Evolutionary conservation across 192 early-diverging fungal species (phyloP).

Genomic region (Umbelopsis sp.): DNA sequence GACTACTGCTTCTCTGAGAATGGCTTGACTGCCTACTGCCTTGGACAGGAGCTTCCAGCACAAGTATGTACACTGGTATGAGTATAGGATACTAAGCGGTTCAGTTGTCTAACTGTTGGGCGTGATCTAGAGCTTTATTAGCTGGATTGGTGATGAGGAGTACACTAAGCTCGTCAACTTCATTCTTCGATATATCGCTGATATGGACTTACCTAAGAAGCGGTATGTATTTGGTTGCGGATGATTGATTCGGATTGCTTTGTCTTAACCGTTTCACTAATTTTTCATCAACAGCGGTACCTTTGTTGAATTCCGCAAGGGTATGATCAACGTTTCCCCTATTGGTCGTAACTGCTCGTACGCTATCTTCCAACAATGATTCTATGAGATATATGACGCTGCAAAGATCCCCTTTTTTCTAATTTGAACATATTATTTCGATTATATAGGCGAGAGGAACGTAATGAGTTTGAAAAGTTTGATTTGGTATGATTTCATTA

Average conservation of each 20-base stretch:
- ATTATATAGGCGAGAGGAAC: constrained; percentile 66
- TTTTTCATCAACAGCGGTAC: constrained; percentile 69
- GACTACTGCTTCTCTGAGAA: constrained; percentile 98
- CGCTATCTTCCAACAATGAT: neutral
- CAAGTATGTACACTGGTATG: constrained; percentile 44
- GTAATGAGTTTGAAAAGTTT: constrained; percentile 89
- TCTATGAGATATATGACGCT: neutral
- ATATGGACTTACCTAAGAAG: constrained; percentile 92
- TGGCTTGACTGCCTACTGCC: constrained; percentile 91
- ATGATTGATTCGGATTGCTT: neutral
- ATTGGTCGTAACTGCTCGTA: constrained; percentile 93
- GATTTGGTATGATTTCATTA: constrained; percentile 57
- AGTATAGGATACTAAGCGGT: neutral
- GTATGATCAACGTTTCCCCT: constrained; percentile 98
- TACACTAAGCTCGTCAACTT: constrained; percentile 94
- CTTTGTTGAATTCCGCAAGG: constrained; percentile 97
- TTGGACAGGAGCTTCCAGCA: constrained; percentile 70
- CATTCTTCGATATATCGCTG: constrained; percentile 91
- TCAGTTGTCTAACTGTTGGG: neutral
- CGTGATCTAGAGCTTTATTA: constrained; percentile 80
- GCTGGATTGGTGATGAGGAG: constrained; percentile 88
- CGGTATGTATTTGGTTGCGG: constrained; percentile 55
- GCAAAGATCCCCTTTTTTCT: too few species aligned
- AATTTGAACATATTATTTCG: too few species aligned
- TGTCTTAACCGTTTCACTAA: neutral